A percentile compares a stretch with the other conserved stretches of the same genome.
These are phyloP conservation scores for Wallacemonas sp. DNA, from an alignment of 208 protist genomes.

Conservation along the genomic window DNA sequence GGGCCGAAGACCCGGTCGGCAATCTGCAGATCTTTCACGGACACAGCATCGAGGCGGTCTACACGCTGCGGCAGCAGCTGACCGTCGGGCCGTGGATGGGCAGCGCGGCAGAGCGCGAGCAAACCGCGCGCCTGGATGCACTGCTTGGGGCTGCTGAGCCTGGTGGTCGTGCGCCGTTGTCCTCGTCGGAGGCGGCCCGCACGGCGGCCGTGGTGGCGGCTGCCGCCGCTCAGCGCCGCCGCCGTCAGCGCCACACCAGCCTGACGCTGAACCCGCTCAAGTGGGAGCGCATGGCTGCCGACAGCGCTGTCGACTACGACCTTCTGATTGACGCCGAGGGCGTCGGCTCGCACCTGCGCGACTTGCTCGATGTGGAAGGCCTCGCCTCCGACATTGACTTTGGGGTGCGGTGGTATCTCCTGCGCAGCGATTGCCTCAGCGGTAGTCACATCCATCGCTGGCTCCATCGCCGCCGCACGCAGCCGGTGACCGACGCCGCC, in stretches of 20 bases:
- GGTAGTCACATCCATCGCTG: constrained; percentile 88
- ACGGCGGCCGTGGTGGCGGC: constrained; percentile 3
- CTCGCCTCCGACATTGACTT: constrained; percentile 78
- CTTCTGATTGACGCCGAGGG: constrained; percentile 84
- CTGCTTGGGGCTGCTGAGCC: neutral
- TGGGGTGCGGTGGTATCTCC: constrained; percentile 73
- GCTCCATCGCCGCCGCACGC: constrained; percentile 60
- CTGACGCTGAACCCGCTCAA: constrained; percentile 71
- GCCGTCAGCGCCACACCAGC: constrained; percentile 47
- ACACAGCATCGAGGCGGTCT: constrained; percentile 81
- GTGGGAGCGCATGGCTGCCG: constrained; percentile 73
- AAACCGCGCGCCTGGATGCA: neutral
- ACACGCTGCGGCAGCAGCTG: constrained; percentile 76
- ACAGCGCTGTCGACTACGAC: constrained; percentile 81
- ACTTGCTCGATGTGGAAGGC: constrained; percentile 86
- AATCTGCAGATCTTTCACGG: constrained; percentile 81
- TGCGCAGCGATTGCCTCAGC: constrained; percentile 29
- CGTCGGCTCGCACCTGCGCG: constrained; percentile 73
- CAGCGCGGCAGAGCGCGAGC: constrained; percentile 31
- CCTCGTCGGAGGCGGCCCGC: constrained; percentile 8
- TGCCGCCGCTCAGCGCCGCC: neutral
- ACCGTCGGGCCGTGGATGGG: constrained; percentile 58
- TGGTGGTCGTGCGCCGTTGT: neutral
- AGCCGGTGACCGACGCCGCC: constrained; percentile 27
- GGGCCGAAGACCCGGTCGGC: constrained; percentile 28